Evolutionary conservation across 1,284 basidiomycete species (phyloP), one percentile per base, ranked within the genome.

Genomic region (Tilletia indica): DNA sequence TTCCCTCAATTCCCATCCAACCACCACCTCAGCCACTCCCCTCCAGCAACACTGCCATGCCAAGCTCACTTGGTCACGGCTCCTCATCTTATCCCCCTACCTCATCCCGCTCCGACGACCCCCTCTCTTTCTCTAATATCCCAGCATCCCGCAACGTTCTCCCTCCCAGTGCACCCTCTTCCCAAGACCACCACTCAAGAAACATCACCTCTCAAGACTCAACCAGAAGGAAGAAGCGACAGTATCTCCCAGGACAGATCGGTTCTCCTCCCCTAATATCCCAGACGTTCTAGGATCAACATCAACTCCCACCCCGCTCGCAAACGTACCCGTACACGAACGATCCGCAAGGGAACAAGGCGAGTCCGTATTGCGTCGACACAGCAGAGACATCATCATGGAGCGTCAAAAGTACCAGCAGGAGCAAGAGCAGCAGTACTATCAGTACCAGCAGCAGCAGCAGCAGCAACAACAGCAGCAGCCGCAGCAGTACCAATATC

Each of bases 311-410:
- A 64, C 61, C 8, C 61, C 61, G 9, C 61, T 64, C 34, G 61
- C 61, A 4, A 39, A 39, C 31, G 34, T 64, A 25, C 61, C 61
- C 38, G 36, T 64, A 14, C 36, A 34, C 61, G 61, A 64, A 21
- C 61, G 61, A 25, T 39, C 34, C 6, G 36, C 61, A 19, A 34
- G 61, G 5, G 61, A 64, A 34, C 61, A 64, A 39, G 61, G 61
- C 36, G 61, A 64, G 36, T 34, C 31, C 4, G 61, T 64, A 25
- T 64, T 39, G 16, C 61, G 61, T 64, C 61, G 61, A 39, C 61
- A 36, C 61, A 64, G 61, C 34, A 34, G 61, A 64, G 61, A 64
- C 34, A 64, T 64, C 36, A n/a, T 64, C 61, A 64, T 64, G 61
- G 61, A 64, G 34, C 61, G 61, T 11, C 34, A 34, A 64, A 25